phyloP scores from a whole-genome alignment of 2,329 filamentous ascomycete species.

The Ophiostoma australiae region DNA sequence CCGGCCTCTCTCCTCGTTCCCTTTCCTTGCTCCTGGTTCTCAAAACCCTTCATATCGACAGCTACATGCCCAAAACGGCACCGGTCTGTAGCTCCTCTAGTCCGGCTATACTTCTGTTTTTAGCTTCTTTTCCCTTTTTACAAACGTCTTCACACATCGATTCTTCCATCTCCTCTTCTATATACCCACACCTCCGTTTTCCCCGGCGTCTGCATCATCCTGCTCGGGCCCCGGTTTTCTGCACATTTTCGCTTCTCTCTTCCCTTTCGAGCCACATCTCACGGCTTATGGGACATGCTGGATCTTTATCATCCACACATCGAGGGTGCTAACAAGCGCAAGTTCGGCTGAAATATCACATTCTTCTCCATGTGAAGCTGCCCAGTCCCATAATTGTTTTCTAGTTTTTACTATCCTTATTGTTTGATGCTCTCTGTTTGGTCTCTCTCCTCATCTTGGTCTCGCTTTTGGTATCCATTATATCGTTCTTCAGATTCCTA shows the following conservation, averaged over 20 bases:
- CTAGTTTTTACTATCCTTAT: background rate
- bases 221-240: background rate
- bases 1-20: background rate
- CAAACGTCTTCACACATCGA: background rate
- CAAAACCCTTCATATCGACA: background rate
- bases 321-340: background rate
- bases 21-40: background rate
- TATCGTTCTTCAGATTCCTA: background rate
- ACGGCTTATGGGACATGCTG: background rate
- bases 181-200: background rate
- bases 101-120: background rate
- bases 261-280: background rate
- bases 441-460: background rate
- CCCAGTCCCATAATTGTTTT: background rate
- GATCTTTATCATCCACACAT: background rate
- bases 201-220: background rate
- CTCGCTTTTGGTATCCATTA: background rate
- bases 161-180: background rate
- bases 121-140: background rate
- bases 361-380: background rate
- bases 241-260: conserved; percentile 17
- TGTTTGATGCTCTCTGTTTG: background rate
- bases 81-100: background rate
- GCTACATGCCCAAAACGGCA: background rate
- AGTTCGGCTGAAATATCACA: background rate